These are phyloP conservation scores for Alternaria metachromatica DNA, from an alignment of 2,329 filamentous ascomycete species.

Conservation along the genomic window DNA sequence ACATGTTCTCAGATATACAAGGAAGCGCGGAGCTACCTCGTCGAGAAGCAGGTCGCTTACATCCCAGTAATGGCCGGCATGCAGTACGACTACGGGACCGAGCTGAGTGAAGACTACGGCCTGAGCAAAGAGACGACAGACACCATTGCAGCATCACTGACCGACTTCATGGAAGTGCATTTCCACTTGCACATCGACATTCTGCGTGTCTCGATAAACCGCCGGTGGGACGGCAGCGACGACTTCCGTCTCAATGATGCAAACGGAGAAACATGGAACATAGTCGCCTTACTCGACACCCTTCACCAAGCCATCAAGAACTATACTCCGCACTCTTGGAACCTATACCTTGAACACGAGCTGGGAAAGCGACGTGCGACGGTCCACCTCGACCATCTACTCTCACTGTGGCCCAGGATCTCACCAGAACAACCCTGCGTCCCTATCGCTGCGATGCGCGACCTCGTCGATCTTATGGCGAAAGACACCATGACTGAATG, in stretches of 20 bases:
- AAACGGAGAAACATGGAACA: neutral
- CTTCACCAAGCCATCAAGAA: neutral
- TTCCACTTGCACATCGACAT: constrained; percentile 7
- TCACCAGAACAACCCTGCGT: neutral
- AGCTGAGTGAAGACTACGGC: neutral
- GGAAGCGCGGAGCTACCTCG: constrained; percentile 4
- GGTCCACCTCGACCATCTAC: constrained; percentile 8
- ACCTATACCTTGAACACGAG: neutral
- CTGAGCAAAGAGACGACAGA: neutral
- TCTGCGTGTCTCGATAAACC: neutral
- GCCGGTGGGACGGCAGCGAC: neutral
- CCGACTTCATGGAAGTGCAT: neutral
- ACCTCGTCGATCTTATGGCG: neutral
- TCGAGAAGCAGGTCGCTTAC: neutral
- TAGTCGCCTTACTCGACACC: neutral
- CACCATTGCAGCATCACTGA: constrained; percentile 2
- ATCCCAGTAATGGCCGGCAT: constrained; percentile 4
- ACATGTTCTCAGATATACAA: constrained; percentile 1
- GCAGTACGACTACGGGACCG: neutral
- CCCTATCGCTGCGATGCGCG: neutral
- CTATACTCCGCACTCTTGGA: neutral
- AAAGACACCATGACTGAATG: constrained; percentile 7
- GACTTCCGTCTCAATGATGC: neutral
- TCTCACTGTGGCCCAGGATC: constrained; percentile 6
- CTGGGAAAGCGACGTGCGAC: neutral